These are phyloP conservation scores for Hyphodiscus sp. DNA, from an alignment of 2,329 filamentous ascomycete genomes.

Conservation along the genomic window DNA sequence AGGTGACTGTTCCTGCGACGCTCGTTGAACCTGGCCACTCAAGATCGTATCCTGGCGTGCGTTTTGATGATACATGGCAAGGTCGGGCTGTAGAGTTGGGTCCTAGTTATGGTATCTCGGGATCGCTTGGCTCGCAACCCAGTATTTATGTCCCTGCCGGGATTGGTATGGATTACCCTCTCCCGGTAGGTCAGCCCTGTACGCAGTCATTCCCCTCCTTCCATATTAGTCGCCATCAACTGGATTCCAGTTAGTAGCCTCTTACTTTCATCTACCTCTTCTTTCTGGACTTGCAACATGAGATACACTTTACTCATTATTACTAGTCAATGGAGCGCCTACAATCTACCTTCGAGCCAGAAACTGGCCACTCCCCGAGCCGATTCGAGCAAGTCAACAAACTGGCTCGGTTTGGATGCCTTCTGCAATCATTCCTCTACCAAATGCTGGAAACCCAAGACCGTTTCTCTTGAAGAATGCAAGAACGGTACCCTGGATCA, in stretches of 20 bases:
- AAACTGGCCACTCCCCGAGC: background rate
- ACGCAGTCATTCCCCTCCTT: background rate
- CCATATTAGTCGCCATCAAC: background rate
- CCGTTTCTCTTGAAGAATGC: background rate
- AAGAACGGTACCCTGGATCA: background rate
- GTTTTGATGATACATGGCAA: too few relatives aligned
- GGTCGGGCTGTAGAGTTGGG: too few relatives aligned
- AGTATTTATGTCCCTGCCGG: background rate
- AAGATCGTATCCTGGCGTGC: too few relatives aligned
- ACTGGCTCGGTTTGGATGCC: slow-evolving; percentile 1
- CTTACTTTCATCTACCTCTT: background rate
- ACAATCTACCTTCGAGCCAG: background rate
- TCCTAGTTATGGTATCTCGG: too few relatives aligned
- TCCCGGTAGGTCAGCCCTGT: background rate
- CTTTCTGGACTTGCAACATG: background rate
- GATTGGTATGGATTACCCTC: background rate
- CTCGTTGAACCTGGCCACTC: too few relatives aligned
- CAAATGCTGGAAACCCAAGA: background rate
- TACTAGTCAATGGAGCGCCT: background rate
- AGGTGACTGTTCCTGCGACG: background rate
- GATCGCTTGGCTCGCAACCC: too few relatives aligned
- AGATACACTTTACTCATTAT: background rate
- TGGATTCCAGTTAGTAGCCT: background rate
- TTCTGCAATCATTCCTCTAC: background rate
- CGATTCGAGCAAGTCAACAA: background rate